These are phyloP conservation scores for Aspergillus sp. DNA, from an alignment of 2,329 filamentous ascomycete species.

Conservation along the genomic window DNA sequence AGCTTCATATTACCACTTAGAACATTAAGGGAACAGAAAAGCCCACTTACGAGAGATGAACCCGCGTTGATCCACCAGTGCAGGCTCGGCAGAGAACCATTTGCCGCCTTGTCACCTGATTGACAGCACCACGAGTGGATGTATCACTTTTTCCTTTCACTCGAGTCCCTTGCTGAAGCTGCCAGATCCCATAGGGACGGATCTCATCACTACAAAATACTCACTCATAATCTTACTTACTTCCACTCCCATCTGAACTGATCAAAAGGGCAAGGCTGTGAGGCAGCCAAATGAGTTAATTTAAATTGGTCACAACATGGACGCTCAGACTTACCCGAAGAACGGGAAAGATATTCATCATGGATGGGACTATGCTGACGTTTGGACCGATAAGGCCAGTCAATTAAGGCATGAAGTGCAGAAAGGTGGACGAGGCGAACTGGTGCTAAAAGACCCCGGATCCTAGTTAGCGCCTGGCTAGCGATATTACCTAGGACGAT, in stretches of 20 bases:
- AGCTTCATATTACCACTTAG: too few species aligned
- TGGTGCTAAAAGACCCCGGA: constrained; percentile 24
- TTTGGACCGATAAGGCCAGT: constrained; percentile 14
- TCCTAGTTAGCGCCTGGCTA: constrained; percentile 23
- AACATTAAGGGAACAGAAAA: constrained; percentile 2
- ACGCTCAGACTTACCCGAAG: not conserved
- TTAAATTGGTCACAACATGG: too few species aligned
- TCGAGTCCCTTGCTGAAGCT: not conserved
- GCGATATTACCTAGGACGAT: constrained; percentile 24
- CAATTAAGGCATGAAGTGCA: constrained; percentile 17
- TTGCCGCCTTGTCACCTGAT: constrained; percentile 14
- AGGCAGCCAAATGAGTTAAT: too few species aligned
- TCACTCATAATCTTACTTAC: not conserved
- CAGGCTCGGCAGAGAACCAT: constrained; percentile 16
- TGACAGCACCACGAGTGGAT: constrained; percentile 15
- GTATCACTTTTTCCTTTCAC: constrained; percentile 12
- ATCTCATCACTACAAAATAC: not conserved
- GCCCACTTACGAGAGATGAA: constrained; percentile 17
- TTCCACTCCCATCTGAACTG: not conserved
- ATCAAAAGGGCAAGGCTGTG: too few species aligned
- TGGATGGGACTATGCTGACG: constrained; percentile 1
- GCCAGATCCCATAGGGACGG: not conserved
- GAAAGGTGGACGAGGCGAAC: constrained; percentile 25
- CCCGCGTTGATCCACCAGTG: constrained; percentile 22
- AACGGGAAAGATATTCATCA: constrained; percentile 1